Evolutionary conservation across 2,329 filamentous ascomycete genomes (phyloP).

Genomic region (Colletotrichum viniferum): DNA sequence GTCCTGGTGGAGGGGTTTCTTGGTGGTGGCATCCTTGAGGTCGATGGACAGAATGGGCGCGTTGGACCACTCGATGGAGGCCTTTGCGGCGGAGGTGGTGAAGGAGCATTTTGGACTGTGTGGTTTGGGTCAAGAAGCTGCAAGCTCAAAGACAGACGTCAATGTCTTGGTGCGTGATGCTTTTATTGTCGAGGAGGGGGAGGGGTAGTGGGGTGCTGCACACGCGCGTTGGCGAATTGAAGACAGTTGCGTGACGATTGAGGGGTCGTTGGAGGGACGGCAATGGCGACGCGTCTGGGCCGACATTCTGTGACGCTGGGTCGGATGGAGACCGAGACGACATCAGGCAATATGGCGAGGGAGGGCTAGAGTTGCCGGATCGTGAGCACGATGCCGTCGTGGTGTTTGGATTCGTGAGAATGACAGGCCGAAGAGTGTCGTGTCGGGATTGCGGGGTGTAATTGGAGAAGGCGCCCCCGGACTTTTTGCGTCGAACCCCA

Average conservation of each 20-base stretch:
- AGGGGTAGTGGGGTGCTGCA: not conserved
- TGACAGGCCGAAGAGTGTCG: not conserved
- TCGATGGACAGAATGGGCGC: constrained; percentile 57
- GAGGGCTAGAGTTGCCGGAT: not conserved
- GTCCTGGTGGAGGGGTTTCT: constrained; percentile 64
- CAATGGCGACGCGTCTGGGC: not conserved
- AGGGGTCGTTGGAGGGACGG: not conserved
- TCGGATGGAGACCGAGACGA: not conserved
- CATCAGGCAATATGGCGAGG: not conserved
- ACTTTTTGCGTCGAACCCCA: not conserved
- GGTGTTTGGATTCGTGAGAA: not conserved
- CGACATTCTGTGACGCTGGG: not conserved
- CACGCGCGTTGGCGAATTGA: not conserved
- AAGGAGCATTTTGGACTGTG: constrained; percentile 21
- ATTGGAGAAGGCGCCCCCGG: not conserved
- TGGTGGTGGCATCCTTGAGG: constrained; percentile 51
- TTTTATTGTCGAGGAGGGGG: not conserved
- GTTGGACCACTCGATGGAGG: constrained; percentile 62
- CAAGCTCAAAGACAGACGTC: not conserved
- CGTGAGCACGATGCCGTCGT: not conserved
- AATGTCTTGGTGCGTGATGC: not conserved
- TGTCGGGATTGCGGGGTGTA: not conserved
- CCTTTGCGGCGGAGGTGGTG: constrained; percentile 39
- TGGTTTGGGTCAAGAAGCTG: not conserved
- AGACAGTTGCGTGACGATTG: not conserved